Percentiles rank a stretch among this genome's conserved stretches.
Evolutionary conservation across 2,329 filamentous ascomycete genomes (phyloP).

Genomic region (Pestalotiopsis sp.): DNA sequence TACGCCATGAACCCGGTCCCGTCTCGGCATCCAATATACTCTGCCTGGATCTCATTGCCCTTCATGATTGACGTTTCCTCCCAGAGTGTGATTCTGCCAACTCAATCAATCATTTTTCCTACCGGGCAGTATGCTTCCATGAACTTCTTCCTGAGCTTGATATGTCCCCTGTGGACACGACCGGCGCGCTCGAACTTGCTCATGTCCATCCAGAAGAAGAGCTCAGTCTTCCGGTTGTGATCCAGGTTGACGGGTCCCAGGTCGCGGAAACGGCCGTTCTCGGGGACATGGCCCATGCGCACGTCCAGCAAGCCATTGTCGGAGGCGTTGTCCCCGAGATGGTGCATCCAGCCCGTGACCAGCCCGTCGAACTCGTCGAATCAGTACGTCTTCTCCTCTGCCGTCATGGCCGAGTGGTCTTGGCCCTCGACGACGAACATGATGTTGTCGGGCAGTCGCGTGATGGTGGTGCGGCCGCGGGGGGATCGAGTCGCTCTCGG

Average conservation of each 20-base stretch:
- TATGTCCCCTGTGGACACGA: not conserved
- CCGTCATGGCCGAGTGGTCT: not conserved
- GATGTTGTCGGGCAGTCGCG: not conserved
- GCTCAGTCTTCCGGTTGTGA: not conserved
- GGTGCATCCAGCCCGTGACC: not conserved
- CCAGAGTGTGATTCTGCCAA: not conserved
- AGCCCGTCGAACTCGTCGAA: not conserved
- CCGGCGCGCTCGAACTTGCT: not conserved
- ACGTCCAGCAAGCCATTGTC: not conserved
- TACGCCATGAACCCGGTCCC: not conserved
- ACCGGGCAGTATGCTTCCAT: not conserved
- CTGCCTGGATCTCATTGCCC: not conserved
- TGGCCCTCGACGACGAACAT: not conserved
- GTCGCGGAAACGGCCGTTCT: not conserved
- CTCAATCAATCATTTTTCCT: not conserved
- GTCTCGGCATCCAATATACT: not conserved
- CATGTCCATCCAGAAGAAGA: not conserved
- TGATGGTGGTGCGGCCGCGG: not conserved
- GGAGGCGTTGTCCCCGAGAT: not conserved
- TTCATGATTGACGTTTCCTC: not conserved
- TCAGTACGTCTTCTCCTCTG: not conserved
- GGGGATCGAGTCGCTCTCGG: not conserved
- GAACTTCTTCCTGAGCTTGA: not conserved
- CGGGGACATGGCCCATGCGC: not conserved
- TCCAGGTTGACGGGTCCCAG: not conserved